Conservation (phyloP, 768 basidiomycete genomes). For the Strobilomyces dryophilus region DNA sequence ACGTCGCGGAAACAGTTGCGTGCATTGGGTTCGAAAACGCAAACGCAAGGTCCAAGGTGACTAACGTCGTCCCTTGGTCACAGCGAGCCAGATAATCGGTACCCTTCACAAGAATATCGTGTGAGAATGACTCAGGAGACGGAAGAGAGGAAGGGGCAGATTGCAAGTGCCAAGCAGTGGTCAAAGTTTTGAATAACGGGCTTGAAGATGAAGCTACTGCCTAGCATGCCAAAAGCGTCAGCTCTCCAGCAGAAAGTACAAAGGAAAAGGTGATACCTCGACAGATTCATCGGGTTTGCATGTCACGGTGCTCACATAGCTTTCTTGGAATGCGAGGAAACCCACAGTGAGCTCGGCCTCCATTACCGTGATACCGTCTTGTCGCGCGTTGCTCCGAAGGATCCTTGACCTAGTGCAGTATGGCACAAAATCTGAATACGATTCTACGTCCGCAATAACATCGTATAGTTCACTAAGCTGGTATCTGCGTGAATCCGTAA, state of each 20-base stretch:
- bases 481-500: constrained; percentile 50
- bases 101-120: constrained; percentile 1
- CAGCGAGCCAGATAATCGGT: background rate
- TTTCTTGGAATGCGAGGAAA: constrained; percentile 83
- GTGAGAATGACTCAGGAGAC: constrained; percentile 21
- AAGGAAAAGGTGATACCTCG: constrained; percentile 38
- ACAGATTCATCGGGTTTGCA: constrained; percentile 78
- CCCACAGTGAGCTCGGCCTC: constrained; percentile 87
- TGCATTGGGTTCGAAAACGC: constrained; percentile 86
- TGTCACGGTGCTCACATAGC: constrained; percentile 81
- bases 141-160: constrained; percentile 48
- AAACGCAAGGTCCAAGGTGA: constrained; percentile 81
- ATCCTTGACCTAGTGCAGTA: constrained; percentile 78
- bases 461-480: constrained; percentile 73
- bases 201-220: constrained; percentile 69
- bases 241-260: background rate
- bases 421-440: constrained; percentile 85
- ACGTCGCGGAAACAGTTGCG: constrained; percentile 74
- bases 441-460: constrained; percentile 82
- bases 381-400: constrained; percentile 32
- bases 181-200: constrained; percentile 67
- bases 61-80: constrained; percentile 57
- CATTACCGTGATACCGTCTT: constrained; percentile 45
- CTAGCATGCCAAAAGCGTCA: constrained; percentile 34
- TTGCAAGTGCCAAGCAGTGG: constrained; percentile 72